Base-by-base conservation (phyloP, 805 yeast genomes). In the Lachancea dasiensis region DNA sequence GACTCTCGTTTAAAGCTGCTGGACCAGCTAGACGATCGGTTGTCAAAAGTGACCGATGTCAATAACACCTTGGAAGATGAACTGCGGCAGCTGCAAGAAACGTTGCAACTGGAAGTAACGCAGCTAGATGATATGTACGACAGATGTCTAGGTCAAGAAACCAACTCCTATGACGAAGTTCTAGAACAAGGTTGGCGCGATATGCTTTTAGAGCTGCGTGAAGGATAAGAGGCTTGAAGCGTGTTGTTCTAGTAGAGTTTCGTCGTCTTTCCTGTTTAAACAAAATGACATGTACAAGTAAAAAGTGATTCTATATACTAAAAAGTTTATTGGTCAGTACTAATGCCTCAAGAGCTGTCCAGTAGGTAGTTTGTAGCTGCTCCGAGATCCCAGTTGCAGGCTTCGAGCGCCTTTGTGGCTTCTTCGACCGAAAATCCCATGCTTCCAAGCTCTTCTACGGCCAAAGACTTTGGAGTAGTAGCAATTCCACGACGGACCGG, bases 281-380 rank as follows among this genome's bases (percentile, higher is more conserved):
- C 10, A 10, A 22, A 22, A 22, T 8, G 24, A 22, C 9, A 26
- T n/a, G 28, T 26, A 26, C 28, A 26, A 26, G 19, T 9, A 7
- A 15, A 9, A 20, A 30, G 21, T 20, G 16, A n/a, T 4, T 22
- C 24, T 30, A 20, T 30, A 7, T 30, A 30, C 11, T 13, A 30
- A 28, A 28, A 13, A 10, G 31, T 20, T 6, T 17, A 17, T 10
- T 10, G 31, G 18, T 27, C 18, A 15, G n/a, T n/a, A n/a, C n/a
- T n/a, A n/a, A n/a, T n/a, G n/a, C n/a, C n/a, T 56, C 44, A 79
- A 36, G 86, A 84, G 43, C 77, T 69, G 54, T 87, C 97, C 46
- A 87, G 65, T 46, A 89, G 66, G 52, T 69, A 78, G 57, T 89
- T 89, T 1, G 95, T 84, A n/a, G 97, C 96, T 39, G 79, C 79